phyloP scores from a whole-genome alignment of 1,284 basidiomycete species.

The Cystobasidium sp. region DNA sequence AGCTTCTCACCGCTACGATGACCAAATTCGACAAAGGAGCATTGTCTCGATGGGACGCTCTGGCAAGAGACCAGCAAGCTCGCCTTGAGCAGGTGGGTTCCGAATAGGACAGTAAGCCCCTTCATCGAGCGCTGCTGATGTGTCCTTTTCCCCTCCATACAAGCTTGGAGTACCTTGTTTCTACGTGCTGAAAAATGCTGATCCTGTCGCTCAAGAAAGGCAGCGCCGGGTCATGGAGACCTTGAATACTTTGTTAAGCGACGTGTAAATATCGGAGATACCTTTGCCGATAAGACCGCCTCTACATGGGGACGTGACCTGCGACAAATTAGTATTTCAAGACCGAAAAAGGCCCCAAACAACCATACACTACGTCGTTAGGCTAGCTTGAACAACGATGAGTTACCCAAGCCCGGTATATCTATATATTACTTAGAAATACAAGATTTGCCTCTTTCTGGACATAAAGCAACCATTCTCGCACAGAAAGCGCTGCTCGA shows the following conservation, averaged over 20 bases:
- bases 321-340: too few relatives aligned
- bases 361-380: too few relatives aligned
- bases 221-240: conserved; percentile 37
- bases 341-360: too few relatives aligned
- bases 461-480: too few relatives aligned
- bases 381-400: too few relatives aligned
- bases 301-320: neutral
- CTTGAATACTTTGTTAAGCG: conserved; percentile 5
- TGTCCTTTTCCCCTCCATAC: neutral
- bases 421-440: too few relatives aligned
- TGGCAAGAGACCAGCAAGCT: conserved; percentile 32
- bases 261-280: conserved; percentile 8
- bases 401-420: too few relatives aligned
- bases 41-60: conserved; percentile 24
- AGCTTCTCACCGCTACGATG: conserved; percentile 29
- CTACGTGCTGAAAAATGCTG: conserved; percentile 25
- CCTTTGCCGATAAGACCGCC: neutral
- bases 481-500: neutral
- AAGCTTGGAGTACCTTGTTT: conserved; percentile 42
- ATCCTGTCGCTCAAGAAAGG: conserved; percentile 36
- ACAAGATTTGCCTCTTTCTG: too few relatives aligned
- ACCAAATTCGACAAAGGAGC: conserved; percentile 36
- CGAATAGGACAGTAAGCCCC: too few relatives aligned
- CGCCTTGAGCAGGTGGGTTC: conserved; percentile 32
- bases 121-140: neutral